Evolutionary conservation across 1,284 basidiomycete genomes (phyloP).

Genomic region (Irpex sp.): DNA sequence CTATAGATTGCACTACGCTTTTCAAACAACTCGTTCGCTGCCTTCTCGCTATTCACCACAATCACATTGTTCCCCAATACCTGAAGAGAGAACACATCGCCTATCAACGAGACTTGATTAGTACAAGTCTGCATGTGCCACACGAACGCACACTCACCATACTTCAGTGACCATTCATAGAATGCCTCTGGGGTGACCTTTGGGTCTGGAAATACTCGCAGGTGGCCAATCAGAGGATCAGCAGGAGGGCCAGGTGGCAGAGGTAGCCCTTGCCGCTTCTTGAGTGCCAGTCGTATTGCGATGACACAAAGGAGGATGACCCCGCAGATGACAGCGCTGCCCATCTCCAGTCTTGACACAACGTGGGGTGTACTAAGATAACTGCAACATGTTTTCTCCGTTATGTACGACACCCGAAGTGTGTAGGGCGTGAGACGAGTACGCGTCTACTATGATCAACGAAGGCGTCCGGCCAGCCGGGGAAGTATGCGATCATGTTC

Average conservation of each 20-base stretch:
- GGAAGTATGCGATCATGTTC: too few species aligned
- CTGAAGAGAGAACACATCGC: neutral
- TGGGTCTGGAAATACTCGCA: neutral
- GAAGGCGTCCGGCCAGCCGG: too few species aligned
- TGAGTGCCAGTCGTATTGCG: neutral
- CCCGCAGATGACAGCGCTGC: neutral
- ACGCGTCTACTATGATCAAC: too few species aligned
- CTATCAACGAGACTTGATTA: neutral
- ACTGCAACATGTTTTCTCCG: too few species aligned
- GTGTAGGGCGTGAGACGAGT: too few species aligned
- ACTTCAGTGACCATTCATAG: constrained; percentile 1
- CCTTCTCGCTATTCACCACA: constrained; percentile 2
- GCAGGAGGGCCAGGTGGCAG: neutral
- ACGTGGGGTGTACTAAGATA: too few species aligned
- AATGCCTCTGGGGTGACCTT: neutral
- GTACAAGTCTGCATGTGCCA: neutral
- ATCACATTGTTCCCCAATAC: constrained; percentile 1
- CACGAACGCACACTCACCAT: neutral
- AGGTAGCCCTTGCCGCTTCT: neutral
- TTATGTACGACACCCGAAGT: too few species aligned
- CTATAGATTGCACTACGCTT: constrained; percentile 6
- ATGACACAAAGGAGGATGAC: neutral
- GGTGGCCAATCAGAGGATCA: neutral
- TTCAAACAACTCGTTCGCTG: constrained; percentile 5
- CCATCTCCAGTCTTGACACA: neutral